A percentile compares a stretch with the other conserved stretches of the same genome.
phyloP scores from a whole-genome alignment of 2,329 filamentous ascomycete species.

The Balansia obtecta region DNA sequence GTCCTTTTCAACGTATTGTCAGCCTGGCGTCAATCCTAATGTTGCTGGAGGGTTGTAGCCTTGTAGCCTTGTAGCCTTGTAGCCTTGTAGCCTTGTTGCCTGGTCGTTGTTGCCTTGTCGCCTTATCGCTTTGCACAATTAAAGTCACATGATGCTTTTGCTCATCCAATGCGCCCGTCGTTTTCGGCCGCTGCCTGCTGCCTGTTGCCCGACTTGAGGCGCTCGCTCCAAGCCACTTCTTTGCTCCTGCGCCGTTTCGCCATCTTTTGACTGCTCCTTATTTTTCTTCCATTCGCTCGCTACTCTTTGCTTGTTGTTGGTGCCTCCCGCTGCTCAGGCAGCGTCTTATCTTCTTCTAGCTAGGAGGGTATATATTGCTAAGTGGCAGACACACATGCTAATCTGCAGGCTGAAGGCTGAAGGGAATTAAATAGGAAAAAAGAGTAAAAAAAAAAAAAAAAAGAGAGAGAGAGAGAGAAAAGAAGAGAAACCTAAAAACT shows the following conservation, averaged over 20 bases:
- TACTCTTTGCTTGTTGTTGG: neutral
- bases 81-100: too few species aligned
- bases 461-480: neutral
- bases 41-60: too few species aligned
- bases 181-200: neutral
- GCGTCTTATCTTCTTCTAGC: neutral
- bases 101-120: neutral
- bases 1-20: too few species aligned
- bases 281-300: neutral
- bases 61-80: too few species aligned
- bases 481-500: neutral
- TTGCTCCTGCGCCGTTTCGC: neutral
- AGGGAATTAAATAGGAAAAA: neutral
- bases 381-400: neutral
- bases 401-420: neutral
- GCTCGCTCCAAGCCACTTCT: neutral
- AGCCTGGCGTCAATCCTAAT: too few species aligned
- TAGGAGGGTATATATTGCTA: neutral
- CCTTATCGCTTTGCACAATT: too few species aligned
- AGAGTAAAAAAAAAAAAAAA: neutral
- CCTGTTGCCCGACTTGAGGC: neutral
- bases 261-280: neutral
- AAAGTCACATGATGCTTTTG: too few species aligned
- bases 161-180: neutral
- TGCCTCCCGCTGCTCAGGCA: neutral